Conservation (phyloP, 148 eudicot species). For the Rhododendron ovatum region DNA sequence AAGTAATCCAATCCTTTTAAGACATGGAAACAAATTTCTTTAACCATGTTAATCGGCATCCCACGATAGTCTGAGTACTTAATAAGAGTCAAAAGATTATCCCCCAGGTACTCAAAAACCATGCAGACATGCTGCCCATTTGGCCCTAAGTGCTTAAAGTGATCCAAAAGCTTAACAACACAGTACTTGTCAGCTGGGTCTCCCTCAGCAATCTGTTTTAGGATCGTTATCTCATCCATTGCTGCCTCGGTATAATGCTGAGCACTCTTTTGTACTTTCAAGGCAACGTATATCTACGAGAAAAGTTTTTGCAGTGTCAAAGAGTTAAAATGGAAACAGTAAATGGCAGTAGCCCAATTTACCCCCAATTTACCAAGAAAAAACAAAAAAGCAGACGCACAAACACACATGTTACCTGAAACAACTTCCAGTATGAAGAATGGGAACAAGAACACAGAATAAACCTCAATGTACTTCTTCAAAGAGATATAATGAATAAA, state of each 20-base stretch:
- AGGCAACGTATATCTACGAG: slow-evolving; percentile 71
- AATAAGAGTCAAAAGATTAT: slow-evolving; percentile 82
- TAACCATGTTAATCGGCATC: slow-evolving; percentile 75
- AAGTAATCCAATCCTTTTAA: slow-evolving; percentile 84
- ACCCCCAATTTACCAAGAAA: background rate
- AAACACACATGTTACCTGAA: background rate
- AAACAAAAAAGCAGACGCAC: background rate
- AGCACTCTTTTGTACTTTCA: slow-evolving; percentile 96
- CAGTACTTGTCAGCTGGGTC: slow-evolving; percentile 83
- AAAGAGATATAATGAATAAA: background rate
- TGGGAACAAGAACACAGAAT: background rate
- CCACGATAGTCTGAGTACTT: slow-evolving; percentile 87
- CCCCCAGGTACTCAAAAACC: slow-evolving; percentile 97
- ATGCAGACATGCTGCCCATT: slow-evolving; percentile 97
- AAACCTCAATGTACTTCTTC: background rate
- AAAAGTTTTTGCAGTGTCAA: background rate
- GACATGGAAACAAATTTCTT: slow-evolving; percentile 74
- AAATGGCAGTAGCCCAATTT: background rate
- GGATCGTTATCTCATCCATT: slow-evolving; percentile 87
- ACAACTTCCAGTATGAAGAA: background rate
- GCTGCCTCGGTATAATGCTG: slow-evolving; percentile 96
- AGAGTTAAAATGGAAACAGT: background rate
- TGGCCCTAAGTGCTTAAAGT: slow-evolving; percentile 93
- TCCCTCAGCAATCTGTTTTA: slow-evolving; percentile 80
- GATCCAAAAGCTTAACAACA: slow-evolving; percentile 92